Evolutionary conservation across 345 rosid species (phyloP), one percentile per base, ranked within the genome.

Genomic region (Brassica rapa): DNA sequence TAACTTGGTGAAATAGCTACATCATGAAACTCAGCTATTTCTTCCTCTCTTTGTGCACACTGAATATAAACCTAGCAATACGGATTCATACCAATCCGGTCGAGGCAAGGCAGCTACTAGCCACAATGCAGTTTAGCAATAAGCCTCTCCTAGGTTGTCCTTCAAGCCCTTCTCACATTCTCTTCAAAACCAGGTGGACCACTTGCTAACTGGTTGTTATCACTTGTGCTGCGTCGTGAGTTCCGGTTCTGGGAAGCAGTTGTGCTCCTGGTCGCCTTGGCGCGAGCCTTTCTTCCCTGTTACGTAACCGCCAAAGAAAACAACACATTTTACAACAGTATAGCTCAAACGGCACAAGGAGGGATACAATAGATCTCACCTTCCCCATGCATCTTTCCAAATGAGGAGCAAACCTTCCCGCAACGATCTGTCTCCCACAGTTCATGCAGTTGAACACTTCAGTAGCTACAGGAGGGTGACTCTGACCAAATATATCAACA

Each of bases 321-420:
- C 37, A 65, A 63, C 15, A 56, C 19, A 1, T 51, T 64, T 6
- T 11, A 4, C 8, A 29, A 37, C 14, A 27, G 12, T 62, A 70
- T 27, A 4, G 15, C 27, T 12, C 14, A n/a, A 30, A 2, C 60
- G 37, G 4, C 46, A 37, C 5, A 32, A 61, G 57, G 51, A 60
- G 32, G 57, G 12, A n/a, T 12, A 76, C n/a, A 37, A 37, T 51
- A 6, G 61, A 39, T 77, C n/a, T 14, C 73, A 95, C 98, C 97
- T 91, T 95, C 76, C 99, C 99, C 98, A 95, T 93, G 88, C 99
- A 95, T 85, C 89, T 95, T 70, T 91, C 98, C 79, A 93, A 72
- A 86, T 95, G 98, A 79, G 97, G 97, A 85, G 98, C 97, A 79
- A 94, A 92, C 72, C 94, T 89, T 77, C 99, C 98, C 5, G 99